Conservation (phyloP, 306 rosid species). For the Amphicarpaea edgeworthii region DNA sequence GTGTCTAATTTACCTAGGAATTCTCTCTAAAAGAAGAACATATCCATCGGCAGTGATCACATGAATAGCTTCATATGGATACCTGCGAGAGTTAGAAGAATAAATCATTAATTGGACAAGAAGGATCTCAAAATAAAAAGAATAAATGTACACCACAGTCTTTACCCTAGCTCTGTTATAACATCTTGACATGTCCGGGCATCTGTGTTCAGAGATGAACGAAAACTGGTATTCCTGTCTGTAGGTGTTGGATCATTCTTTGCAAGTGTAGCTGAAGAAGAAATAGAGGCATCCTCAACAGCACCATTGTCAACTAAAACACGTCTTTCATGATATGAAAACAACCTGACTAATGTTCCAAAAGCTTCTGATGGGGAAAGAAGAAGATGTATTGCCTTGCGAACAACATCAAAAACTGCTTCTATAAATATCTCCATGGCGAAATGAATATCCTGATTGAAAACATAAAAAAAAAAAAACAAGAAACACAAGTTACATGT, state of each 20-base stretch:
- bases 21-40: constrained; percentile 91
- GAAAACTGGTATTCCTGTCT: constrained; percentile 53
- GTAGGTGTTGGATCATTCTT: constrained; percentile 60
- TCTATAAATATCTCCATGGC: constrained; percentile 82
- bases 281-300: constrained; percentile 36
- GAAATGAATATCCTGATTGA: constrained; percentile 85
- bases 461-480: constrained; percentile 17
- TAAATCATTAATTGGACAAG: constrained; percentile 30
- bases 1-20: constrained; percentile 71
- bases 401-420: constrained; percentile 75
- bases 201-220: constrained; percentile 74
- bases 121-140: not conserved
- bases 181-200: constrained; percentile 97
- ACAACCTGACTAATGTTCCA: constrained; percentile 49
- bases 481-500: constrained; percentile 3
- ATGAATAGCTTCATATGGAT: constrained; percentile 89
- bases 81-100: constrained; percentile 54
- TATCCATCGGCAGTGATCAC: constrained; percentile 90
- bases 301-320: constrained; percentile 38
- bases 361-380: constrained; percentile 77
- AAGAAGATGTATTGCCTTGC: constrained; percentile 71
- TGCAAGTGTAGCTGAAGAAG: constrained; percentile 66
- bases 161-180: constrained; percentile 93
- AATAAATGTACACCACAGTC: constrained; percentile 13
- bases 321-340: constrained; percentile 49